Percentiles rank a stretch among this genome's conserved stretches.
phyloP scores from a whole-genome alignment of 2,329 filamentous ascomycete species.

The Curvularia sp. region DNA sequence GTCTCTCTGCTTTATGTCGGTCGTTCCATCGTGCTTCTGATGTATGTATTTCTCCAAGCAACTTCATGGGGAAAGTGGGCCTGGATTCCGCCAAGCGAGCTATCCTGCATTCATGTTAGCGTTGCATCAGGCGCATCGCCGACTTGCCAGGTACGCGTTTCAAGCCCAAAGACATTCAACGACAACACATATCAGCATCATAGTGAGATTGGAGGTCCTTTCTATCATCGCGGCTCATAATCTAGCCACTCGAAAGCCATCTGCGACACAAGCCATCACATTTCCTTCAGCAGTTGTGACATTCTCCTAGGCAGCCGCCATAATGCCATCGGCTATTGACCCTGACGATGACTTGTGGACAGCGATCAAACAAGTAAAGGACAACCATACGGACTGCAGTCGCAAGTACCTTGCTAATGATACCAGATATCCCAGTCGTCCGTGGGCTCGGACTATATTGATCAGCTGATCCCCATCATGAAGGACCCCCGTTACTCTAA shows the following conservation, averaged over 20 bases:
- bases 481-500: constrained; percentile 85
- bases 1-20: background rate
- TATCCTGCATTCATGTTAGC: constrained; percentile 10
- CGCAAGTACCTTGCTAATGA: constrained; percentile 12
- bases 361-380: constrained; percentile 58
- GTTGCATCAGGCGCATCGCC: constrained; percentile 6
- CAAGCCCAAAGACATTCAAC: constrained; percentile 17
- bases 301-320: constrained; percentile 20
- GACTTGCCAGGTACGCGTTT: constrained; percentile 30
- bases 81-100: constrained; percentile 9
- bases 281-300: background rate
- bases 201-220: background rate
- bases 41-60: background rate
- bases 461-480: constrained; percentile 91
- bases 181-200: constrained; percentile 20
- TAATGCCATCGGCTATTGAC: constrained; percentile 50
- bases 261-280: background rate
- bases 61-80: constrained; percentile 29
- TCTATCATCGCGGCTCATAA: background rate
- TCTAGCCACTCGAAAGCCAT: background rate
- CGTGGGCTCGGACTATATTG: constrained; percentile 91
- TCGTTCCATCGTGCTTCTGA: background rate
- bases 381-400: background rate
- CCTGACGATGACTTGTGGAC: constrained; percentile 57
- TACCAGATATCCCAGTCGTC: constrained; percentile 87